Base-by-base conservation (phyloP, 768 basidiomycete species). In the Agrocybe praecox region DNA sequence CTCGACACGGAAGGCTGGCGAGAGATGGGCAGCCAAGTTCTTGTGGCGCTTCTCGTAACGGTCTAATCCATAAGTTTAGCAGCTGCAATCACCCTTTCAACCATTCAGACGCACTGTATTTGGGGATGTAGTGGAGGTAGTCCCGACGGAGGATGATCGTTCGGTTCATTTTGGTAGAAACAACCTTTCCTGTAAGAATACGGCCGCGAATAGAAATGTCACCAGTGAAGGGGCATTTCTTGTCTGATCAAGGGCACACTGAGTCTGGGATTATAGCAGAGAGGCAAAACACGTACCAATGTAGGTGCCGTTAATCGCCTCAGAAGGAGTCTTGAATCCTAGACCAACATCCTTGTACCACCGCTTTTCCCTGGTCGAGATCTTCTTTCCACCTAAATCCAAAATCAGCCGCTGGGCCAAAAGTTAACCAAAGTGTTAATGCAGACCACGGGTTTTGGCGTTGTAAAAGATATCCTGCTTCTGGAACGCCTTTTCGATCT, bases 281-380 rank as follows among this genome's bases (percentile, higher is more conserved):
- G 26, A 46, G 53, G 33, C 55, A 56, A 44, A 29, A 50, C 45
- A 81, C 93, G 61, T 72, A 95, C 93, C 94, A 69, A 97, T 90
- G 81, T 98, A 99, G 63, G 93, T 91, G 69, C 95, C 97, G 54
- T 84, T 93, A 72, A 98, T 93, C 53, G 97, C 97, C 68, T 98
- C 96, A 62, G 87, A 68, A 46, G 97, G 97, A 24, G 95, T 98
- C 85, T 98, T 95, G 81, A 92, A 97, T 46, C 94, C 94, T 57
- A 98, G 81, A 68, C 96, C 96, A 69, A 97, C 91, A 78, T 98
- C 94, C 86, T 98, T 98, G 81, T 92, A 97, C 96, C 97, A 99
- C 74, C 97, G 83, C 85, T 90, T 97, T 64, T 94, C 90, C 84
- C 89, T 97, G 65, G 94, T 94, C 50, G 89, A 83, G 65, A 95